A percentile compares a stretch with the other conserved stretches of the same genome.
Evolutionary conservation across 352 stramenopile genomes (phyloP).

Genomic region (Pythium guiyangense): DNA sequence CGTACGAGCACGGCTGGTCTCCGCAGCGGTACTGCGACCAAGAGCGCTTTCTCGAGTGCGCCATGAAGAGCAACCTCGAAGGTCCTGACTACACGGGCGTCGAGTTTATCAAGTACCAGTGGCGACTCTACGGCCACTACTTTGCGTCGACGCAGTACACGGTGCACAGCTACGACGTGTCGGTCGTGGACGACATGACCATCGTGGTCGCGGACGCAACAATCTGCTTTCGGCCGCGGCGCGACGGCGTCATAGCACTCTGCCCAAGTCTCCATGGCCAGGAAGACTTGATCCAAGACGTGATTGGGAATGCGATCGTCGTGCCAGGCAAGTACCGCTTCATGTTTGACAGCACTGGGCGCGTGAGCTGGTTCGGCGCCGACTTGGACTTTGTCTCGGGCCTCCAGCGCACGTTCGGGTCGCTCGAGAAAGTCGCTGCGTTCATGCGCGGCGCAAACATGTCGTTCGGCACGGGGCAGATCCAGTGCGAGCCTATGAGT

Average conservation of each 20-base stretch:
- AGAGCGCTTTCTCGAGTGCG: conserved; percentile 45
- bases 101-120: conserved; percentile 45
- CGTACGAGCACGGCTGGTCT: conserved; percentile 48
- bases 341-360: conserved; percentile 35
- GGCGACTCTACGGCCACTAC: conserved; percentile 41
- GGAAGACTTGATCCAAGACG: conserved; percentile 42
- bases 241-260: conserved; percentile 34
- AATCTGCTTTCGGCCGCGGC: conserved; percentile 32
- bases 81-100: conserved; percentile 50
- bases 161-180: conserved; percentile 25
- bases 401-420: conserved; percentile 36
- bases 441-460: conserved; percentile 44
- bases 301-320: conserved; percentile 33
- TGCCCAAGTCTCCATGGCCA: conserved; percentile 35
- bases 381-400: conserved; percentile 56
- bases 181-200: conserved; percentile 28
- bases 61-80: conserved; percentile 38
- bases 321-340: conserved; percentile 48
- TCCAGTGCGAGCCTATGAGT: conserved; percentile 14
- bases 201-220: conserved; percentile 39
- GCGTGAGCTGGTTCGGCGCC: conserved; percentile 48
- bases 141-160: conserved; percentile 35
- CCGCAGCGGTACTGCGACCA: conserved; percentile 18
- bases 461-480: conserved; percentile 51
- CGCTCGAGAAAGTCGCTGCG: conserved; percentile 31